Conservation (phyloP, 176 grass and related monocot genomes). For the Oryza brachyantha region DNA sequence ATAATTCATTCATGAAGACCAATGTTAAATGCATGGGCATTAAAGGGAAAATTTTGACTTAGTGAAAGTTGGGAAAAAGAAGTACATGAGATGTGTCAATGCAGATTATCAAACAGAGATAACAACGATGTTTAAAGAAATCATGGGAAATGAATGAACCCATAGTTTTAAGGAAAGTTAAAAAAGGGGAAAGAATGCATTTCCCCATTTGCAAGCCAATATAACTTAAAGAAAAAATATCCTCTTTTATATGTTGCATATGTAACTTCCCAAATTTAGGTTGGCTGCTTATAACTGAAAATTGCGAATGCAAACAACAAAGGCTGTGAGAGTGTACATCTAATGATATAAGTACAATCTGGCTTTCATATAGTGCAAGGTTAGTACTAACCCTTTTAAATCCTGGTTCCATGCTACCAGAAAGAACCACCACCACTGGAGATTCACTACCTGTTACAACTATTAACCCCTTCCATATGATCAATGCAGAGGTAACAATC, state of each 20-base stretch:
- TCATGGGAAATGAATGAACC: background rate
- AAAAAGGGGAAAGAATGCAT: background rate
- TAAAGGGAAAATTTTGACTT: background rate
- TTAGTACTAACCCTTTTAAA: slow-evolving; percentile 63
- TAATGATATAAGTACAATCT: background rate
- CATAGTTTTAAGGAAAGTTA: background rate
- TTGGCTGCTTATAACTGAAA: background rate
- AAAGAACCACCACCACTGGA: slow-evolving; percentile 73
- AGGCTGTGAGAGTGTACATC: background rate
- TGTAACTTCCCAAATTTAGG: background rate
- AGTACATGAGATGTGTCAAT: background rate
- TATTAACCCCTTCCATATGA: slow-evolving; percentile 76
- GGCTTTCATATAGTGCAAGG: background rate
- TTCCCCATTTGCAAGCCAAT: background rate
- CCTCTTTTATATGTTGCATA: background rate
- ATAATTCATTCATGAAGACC: slow-evolving; percentile 6
- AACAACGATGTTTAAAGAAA: background rate
- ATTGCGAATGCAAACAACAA: too few relatives aligned
- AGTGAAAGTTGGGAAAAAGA: background rate
- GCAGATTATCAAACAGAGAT: background rate
- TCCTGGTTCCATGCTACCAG: slow-evolving; percentile 76
- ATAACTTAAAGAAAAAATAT: background rate
- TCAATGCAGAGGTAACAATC: slow-evolving; percentile 67
- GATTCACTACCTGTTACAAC: slow-evolving; percentile 59
- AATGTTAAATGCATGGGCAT: background rate